Percentiles rank a stretch among this genome's conserved stretches.
Evolutionary conservation across 352 stramenopile genomes (phyloP).

Genomic region (Phytophthora vignae): DNA sequence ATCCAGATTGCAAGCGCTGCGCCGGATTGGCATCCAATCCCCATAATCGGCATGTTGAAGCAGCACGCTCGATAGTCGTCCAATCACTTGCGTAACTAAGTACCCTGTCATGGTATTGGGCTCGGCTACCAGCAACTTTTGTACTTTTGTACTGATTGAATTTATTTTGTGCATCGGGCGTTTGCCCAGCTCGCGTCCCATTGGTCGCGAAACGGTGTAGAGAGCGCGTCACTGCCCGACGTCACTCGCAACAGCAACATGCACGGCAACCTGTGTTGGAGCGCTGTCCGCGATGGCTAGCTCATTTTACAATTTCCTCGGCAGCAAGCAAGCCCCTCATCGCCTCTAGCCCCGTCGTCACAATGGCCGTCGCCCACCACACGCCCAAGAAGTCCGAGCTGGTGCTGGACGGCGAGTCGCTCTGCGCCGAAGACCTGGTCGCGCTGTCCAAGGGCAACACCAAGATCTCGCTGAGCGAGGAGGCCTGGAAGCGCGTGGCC

Average conservation of each 20-base stretch:
- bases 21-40: constrained; percentile 12
- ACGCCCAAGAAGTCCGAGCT: constrained; percentile 34
- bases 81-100: constrained; percentile 37
- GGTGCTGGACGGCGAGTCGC: constrained; percentile 74
- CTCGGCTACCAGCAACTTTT: no score
- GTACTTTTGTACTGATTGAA: constrained; percentile 29
- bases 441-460: constrained; percentile 67
- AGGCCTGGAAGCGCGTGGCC: constrained; percentile 82
- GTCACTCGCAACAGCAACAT: constrained; percentile 33
- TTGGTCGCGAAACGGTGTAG: constrained; percentile 22
- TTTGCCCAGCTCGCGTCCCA: neutral
- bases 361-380: constrained; percentile 19
- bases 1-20: no score
- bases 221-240: constrained; percentile 26
- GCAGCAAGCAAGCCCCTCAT: constrained; percentile 21
- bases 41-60: constrained; percentile 16
- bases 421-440: constrained; percentile 78
- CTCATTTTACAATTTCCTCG: constrained; percentile 36
- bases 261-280: neutral
- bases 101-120: neutral
- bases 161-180: neutral
- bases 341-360: neutral
- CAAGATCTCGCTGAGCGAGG: constrained; percentile 63
- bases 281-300: constrained; percentile 8
- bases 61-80: constrained; percentile 21